A percentile compares a stretch with the other conserved stretches of the same genome.
Evolutionary conservation across 2,329 filamentous ascomycete genomes (phyloP).

Genomic region (Colletotrichum liaoningense): DNA sequence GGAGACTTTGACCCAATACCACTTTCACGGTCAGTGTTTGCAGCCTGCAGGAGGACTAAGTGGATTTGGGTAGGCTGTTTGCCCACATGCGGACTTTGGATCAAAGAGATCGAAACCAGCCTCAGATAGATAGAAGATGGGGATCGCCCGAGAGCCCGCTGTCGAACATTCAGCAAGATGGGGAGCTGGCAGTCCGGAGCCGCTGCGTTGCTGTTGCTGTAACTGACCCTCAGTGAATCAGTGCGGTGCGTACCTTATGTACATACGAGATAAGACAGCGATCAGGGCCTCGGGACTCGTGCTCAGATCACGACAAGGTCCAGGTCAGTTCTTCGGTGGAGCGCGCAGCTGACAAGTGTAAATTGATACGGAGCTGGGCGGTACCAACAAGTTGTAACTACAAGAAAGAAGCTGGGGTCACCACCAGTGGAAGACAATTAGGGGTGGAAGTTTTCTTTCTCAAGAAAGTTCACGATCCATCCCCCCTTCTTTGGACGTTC

Average conservation of each 20-base stretch:
- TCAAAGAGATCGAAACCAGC: neutral
- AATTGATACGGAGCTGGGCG: neutral
- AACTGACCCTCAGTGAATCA: slow-evolving; percentile 1
- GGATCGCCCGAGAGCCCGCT: slow-evolving; percentile 11
- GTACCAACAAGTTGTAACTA: too few species aligned
- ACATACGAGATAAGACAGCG: slow-evolving; percentile 8
- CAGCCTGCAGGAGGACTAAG: neutral
- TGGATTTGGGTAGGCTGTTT: neutral
- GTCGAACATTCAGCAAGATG: neutral
- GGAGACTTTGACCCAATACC: neutral
- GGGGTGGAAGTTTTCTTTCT: neutral
- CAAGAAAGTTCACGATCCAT: neutral
- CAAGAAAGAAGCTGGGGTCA: neutral
- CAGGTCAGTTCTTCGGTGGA: neutral
- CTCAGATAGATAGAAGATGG: slow-evolving; percentile 5
- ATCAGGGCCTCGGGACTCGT: slow-evolving; percentile 26
- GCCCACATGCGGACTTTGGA: neutral
- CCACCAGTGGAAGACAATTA: neutral
- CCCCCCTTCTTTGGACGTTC: neutral
- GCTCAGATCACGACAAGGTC: slow-evolving; percentile 21
- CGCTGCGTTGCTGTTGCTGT: neutral
- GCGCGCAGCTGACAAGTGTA: neutral
- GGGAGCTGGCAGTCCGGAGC: neutral
- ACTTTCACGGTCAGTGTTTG: neutral
- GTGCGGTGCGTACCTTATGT: neutral